phyloP scores from a whole-genome alignment of 2,329 filamentous ascomycete genomes.

The Penicillium sp. region DNA sequence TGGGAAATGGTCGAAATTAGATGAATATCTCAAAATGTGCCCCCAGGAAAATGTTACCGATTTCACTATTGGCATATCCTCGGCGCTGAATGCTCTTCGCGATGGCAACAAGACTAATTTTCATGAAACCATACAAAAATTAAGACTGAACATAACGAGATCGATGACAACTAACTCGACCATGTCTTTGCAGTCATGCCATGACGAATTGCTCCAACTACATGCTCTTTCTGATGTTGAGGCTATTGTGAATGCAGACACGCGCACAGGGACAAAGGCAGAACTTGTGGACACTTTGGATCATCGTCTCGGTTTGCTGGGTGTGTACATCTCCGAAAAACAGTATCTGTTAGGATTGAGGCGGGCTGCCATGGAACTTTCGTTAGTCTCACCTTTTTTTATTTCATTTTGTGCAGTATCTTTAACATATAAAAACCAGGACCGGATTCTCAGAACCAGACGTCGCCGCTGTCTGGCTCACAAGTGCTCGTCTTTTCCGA shows the following conservation, averaged over 20 bases:
- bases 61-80: conserved; percentile 79
- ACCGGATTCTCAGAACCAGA: conserved; percentile 14
- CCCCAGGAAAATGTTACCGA: conserved; percentile 49
- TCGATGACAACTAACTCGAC: conserved; percentile 74
- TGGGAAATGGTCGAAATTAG: conserved; percentile 71
- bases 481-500: conserved; percentile 16
- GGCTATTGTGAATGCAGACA: conserved; percentile 57
- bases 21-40: conserved; percentile 57
- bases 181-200: conserved; percentile 75
- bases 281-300: conserved; percentile 55
- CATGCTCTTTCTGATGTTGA: conserved; percentile 88
- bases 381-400: conserved; percentile 26
- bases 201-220: conserved; percentile 78
- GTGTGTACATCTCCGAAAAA: conserved; percentile 86
- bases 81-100: conserved; percentile 60
- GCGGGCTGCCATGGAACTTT: conserved; percentile 80
- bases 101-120: conserved; percentile 53
- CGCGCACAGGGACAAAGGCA: conserved; percentile 23
- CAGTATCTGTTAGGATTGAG: conserved; percentile 86
- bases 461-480: conserved; percentile 24
- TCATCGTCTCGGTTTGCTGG: conserved; percentile 80
- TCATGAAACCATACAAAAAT: conserved; percentile 53
- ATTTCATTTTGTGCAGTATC: background rate
- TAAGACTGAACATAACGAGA: conserved; percentile 68
- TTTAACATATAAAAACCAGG: conserved; percentile 2